Evolutionary conservation across 23 red algal species (phyloP), one percentile per base, ranked within the genome.

Genomic region (Agarophyton chilense): DNA sequence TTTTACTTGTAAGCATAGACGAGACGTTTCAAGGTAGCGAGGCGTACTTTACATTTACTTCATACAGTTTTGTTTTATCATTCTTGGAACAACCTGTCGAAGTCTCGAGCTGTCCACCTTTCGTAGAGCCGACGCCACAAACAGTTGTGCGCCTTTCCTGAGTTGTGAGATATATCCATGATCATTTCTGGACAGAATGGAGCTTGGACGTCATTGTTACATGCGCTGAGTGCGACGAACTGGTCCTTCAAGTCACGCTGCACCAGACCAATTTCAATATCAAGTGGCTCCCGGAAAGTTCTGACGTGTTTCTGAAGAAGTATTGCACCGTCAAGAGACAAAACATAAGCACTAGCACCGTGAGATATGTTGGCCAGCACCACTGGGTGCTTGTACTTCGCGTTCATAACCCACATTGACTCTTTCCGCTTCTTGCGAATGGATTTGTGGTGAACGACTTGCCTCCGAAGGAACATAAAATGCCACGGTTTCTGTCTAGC

Each of bases 191-290:
- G 73, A 18, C 73, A 78, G 41, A 78, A 78, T 2, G 73, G 73
- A 33, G 73, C 36, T 54, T 54, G 46, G 29, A 39, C 44, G 32
- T 66, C 88, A 50, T 88, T 79, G 70, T 82, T 88, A 50, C 94
- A 93, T 1, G 81, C 88, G 64, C 85, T 91, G 22, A 96, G 84
- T 22, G 86, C 83, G 32, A 96, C 81, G 70, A 96, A 93, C 26
- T 93, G 80, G 31, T 79, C 36, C 26, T 13, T 25, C 43, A 81
- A 80, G 10, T 96, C 79, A 38, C 36, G 55, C 50, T 96, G 94
- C 25, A 96, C 26, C 9, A 84, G 61, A 26, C 74, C 82, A 35
- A 96, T 77, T 65, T 96, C 84, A 47, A 96, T 63, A 76, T 96
- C 94, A 13, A 96, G 82, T 25, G 94, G 94, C 26, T 61, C 90